Conservation (phyloP, 2,329 filamentous ascomycete genomes). For the Sclerotinia borealis region DNA sequence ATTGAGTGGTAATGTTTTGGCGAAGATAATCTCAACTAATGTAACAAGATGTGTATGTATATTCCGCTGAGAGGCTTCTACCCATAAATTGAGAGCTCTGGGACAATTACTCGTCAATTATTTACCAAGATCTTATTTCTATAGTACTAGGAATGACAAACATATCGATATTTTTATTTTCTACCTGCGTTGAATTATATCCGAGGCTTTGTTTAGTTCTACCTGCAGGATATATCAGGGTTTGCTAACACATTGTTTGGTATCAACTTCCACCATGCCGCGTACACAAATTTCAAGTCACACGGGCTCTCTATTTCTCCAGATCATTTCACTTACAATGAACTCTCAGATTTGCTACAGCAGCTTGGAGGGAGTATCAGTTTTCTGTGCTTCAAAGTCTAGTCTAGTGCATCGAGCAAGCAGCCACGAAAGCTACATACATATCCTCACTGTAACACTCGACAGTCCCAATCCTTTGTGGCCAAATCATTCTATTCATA, state of each 20-base stretch:
- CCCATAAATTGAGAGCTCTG: neutral
- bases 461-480: too few relatives aligned
- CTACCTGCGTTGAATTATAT: neutral
- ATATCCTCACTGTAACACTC: too few relatives aligned
- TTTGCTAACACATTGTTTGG: neutral
- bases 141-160: neutral
- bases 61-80: too few relatives aligned
- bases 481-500: too few relatives aligned
- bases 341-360: too few relatives aligned
- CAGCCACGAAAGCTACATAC: too few relatives aligned
- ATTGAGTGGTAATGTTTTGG: neutral
- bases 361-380: too few relatives aligned
- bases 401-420: too few relatives aligned
- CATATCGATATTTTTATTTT: neutral
- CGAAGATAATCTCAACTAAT: neutral
- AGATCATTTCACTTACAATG: too few relatives aligned
- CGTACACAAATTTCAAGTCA: neutral
- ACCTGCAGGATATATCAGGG: neutral
- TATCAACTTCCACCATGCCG: neutral
- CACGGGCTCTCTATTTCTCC: neutral
- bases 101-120: neutral
- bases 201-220: neutral
- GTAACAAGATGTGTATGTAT: neutral
- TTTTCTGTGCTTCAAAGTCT: too few relatives aligned
- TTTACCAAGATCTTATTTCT: neutral